Base-by-base conservation (phyloP, 345 rosid genomes). In the Brassica carinata region DNA sequence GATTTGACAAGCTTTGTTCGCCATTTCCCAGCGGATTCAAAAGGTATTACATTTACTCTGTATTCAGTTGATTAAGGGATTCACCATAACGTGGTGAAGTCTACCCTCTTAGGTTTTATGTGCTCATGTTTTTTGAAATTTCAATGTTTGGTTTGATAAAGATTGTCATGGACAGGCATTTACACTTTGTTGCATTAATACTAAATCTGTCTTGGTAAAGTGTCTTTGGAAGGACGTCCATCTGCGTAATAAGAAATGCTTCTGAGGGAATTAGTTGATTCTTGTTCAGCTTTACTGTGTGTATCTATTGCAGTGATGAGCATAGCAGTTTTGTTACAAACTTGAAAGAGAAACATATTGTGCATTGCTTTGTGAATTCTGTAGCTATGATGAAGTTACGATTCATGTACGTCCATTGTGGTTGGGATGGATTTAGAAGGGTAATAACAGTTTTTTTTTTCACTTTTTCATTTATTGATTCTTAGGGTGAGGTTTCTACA, bases 1-100 rank as follows among this genome's bases (percentile, higher is more conserved):
- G 91, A 93, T 85, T 82, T 93, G 88, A 80, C 87, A 84, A 92
- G 97, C 87, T 96, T 96, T 85, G 85, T 96, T 71, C 86, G 70
- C 72, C 97, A 93, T 67, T 87, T 96, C 79, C 96, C 96, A 66
- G 72, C 84, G 68, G 77, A 85, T 84, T 73, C 88, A 63, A 85
- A 83, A 84, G 99, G 99, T 96, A 83, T 13, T 11, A 3, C 43
- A 30, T 58, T 72, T 40, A 69, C 79, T 70, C 26, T 65, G 43
- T 68, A 53, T 62, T n/a, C 9, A 38, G 5, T 74, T 34, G 17
- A 26, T 75, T 15, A 51, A 15, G 27, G 6, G 29, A 63, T 38
- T 64, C 71, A 27, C 63, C 74, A 59, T 48, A 73, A 8, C 45
- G 38, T 33, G 64, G 33, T 26, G 58, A 61, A 9, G 69, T 13